These are phyloP conservation scores for Ogataea nonfermentans DNA, from an alignment of 805 yeast species.

Conservation along the genomic window DNA sequence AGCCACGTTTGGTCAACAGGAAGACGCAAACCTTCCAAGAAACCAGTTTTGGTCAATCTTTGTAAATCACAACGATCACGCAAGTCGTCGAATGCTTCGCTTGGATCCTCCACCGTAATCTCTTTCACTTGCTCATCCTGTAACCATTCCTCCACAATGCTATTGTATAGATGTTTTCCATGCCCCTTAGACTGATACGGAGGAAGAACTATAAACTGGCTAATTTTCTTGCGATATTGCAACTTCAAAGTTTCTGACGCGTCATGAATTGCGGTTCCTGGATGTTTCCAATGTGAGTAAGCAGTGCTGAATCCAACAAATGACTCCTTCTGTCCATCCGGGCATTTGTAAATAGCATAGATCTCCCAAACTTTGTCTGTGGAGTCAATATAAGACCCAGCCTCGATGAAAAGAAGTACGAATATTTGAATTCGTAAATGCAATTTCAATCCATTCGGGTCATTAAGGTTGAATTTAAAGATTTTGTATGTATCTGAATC, in stretches of 20 bases:
- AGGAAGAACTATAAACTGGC: slow-evolving; percentile 85
- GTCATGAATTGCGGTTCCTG: slow-evolving; percentile 53
- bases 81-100: slow-evolving; percentile 86
- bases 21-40: slow-evolving; percentile 32
- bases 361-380: slow-evolving; percentile 79
- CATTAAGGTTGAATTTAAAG: slow-evolving; percentile 46
- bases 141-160: slow-evolving; percentile 55
- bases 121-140: slow-evolving; percentile 55
- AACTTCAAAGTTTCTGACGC: slow-evolving; percentile 28
- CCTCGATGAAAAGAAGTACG: slow-evolving; percentile 84
- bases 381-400: slow-evolving; percentile 83
- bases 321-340: slow-evolving; percentile 34
- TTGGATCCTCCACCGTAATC: slow-evolving; percentile 91
- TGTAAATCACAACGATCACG: slow-evolving; percentile 78
- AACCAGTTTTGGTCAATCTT: slow-evolving; percentile 38
- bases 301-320: slow-evolving; percentile 81
- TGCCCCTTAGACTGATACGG: slow-evolving; percentile 73
- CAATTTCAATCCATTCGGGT: slow-evolving; percentile 45
- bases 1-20: slow-evolving; percentile 40
- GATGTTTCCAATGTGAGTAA: slow-evolving; percentile 79
- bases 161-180: slow-evolving; percentile 65
- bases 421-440: slow-evolving; percentile 75
- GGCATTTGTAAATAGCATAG: slow-evolving; percentile 49
- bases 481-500: slow-evolving; percentile 47
- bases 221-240: slow-evolving; percentile 65